Evolutionary conservation across 108 stramenopile species (phyloP).

Genomic region (Skeletonema menzelii): DNA sequence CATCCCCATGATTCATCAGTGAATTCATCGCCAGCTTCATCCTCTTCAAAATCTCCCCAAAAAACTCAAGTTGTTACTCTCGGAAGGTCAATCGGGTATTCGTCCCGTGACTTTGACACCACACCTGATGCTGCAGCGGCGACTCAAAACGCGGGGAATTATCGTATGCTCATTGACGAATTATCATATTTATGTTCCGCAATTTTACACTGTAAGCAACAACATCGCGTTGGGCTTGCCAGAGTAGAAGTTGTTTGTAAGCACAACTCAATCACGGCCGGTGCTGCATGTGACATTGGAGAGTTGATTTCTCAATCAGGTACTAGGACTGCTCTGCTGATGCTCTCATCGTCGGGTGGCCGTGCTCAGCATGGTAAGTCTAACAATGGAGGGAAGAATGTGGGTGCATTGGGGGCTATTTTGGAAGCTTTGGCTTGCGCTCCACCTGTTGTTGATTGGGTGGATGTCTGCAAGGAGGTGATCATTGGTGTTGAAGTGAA

Average conservation of each 20-base stretch:
- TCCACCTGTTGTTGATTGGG: neutral
- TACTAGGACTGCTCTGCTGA: conserved; percentile 32
- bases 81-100: neutral
- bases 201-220: conserved; percentile 38
- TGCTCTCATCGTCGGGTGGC: neutral
- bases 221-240: neutral
- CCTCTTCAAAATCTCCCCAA: neutral
- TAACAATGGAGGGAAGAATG: conserved; percentile 4
- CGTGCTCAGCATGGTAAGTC: neutral
- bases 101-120: neutral
- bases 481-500: neutral
- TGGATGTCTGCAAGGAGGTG: neutral
- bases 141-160: conserved; percentile 69
- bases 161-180: conserved; percentile 77
- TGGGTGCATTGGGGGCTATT: conserved; percentile 18
- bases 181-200: conserved; percentile 67
- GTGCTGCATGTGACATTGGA: conserved; percentile 54
- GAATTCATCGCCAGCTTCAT: neutral
- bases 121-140: conserved; percentile 22
- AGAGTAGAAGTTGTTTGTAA: conserved; percentile 15
- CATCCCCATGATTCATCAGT: conserved; percentile 2
- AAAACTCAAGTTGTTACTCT: neutral
- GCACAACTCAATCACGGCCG: conserved; percentile 34
- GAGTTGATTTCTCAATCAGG: conserved; percentile 47
- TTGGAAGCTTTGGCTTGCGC: conserved; percentile 44